These are phyloP conservation scores for Triticum dicoccoides DNA, from an alignment of 176 grass and related monocot species.

Conservation along the genomic window DNA sequence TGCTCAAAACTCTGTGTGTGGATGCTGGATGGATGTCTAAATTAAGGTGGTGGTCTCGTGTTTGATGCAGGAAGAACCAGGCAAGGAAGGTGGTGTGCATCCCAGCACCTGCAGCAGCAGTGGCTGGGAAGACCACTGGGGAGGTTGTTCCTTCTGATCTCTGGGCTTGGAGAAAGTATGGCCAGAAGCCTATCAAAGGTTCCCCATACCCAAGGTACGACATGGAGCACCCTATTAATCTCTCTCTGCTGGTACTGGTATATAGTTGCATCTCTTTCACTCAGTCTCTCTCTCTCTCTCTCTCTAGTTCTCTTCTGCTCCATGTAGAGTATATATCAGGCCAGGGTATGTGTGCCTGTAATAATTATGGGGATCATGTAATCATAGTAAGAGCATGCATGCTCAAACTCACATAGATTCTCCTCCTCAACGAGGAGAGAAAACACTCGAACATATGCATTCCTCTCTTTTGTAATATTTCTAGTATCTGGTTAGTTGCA, in stretches of 20 bases:
- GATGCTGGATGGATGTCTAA: background rate
- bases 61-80: conserved; percentile 71
- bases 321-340: conserved; percentile 8
- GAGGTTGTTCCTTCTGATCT: conserved; percentile 94
- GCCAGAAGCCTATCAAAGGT: conserved; percentile 99
- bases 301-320: background rate
- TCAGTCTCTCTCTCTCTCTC: background rate
- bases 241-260: background rate
- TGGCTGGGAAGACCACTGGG: conserved; percentile 54
- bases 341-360: background rate
- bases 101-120: conserved; percentile 62
- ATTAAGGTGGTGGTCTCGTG: background rate
- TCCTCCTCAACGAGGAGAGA: conserved; percentile 21
- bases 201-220: conserved; percentile 94
- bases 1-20: background rate
- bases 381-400: conserved; percentile 29
- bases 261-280: background rate
- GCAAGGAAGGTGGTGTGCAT: conserved; percentile 98
- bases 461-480: conserved; percentile 18
- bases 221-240: conserved; percentile 5
- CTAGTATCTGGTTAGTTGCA: conserved; percentile 26
- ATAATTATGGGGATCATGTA: conserved; percentile 7
- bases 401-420: conserved; percentile 44
- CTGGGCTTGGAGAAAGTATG: conserved; percentile 99
- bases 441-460: conserved; percentile 12